These are phyloP conservation scores for Scenedesmus sp. DNA, from an alignment of 163 green algal genomes.

Conservation along the genomic window DNA sequence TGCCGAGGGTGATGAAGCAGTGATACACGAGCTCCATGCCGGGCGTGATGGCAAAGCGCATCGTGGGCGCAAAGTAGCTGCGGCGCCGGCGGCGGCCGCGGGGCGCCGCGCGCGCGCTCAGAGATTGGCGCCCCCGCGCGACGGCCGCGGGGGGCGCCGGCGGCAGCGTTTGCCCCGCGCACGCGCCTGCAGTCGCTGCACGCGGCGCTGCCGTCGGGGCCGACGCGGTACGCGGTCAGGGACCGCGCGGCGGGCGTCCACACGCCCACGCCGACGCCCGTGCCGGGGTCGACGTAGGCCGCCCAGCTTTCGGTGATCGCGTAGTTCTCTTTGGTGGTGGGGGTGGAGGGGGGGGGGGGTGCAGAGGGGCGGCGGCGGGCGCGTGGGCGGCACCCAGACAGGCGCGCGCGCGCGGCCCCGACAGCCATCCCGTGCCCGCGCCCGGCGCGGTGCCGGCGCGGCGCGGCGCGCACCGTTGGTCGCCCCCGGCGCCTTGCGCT, in stretches of 20 bases:
- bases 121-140: too few relatives aligned
- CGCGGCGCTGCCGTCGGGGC: conserved; percentile 26
- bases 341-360: too few relatives aligned
- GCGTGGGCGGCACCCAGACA: too few relatives aligned
- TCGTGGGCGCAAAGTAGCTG: conserved; percentile 28
- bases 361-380: too few relatives aligned
- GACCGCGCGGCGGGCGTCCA: background rate
- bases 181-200: conserved; percentile 34
- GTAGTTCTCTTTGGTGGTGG: conserved; percentile 34
- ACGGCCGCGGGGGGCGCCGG: too few relatives aligned
- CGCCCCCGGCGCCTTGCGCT: conserved; percentile 21
- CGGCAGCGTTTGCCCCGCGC: too few relatives aligned
- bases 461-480: conserved; percentile 29
- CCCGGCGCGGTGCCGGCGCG: too few relatives aligned
- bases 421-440: too few relatives aligned
- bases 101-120: too few relatives aligned
- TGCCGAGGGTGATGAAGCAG: conserved; percentile 18
- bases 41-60: conserved; percentile 20
- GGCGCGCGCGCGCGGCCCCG: too few relatives aligned
- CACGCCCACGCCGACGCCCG: conserved; percentile 18
- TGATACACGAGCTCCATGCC: conserved; percentile 22
- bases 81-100: too few relatives aligned
- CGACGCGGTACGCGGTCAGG: conserved; percentile 30
- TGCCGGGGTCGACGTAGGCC: conserved; percentile 20
- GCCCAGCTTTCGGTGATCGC: conserved; percentile 32